phyloP scores from a whole-genome alignment of 768 basidiomycete genomes.

The Stropharia rugosoannulata region DNA sequence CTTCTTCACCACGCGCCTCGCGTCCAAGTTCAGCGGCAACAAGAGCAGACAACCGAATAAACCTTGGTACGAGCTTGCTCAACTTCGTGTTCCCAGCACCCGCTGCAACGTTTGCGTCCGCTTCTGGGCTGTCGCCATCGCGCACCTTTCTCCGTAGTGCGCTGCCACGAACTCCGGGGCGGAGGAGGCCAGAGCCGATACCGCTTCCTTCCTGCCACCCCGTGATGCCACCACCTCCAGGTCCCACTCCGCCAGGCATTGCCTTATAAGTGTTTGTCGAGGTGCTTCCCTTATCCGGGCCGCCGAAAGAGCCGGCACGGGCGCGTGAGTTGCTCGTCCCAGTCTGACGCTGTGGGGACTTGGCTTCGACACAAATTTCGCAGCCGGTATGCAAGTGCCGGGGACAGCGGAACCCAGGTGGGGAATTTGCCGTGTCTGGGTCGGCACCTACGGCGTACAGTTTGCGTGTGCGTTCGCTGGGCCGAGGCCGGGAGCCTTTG shows the following conservation, averaged over 20 bases:
- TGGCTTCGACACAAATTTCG: slow-evolving; percentile 75
- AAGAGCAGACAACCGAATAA: slow-evolving; percentile 75
- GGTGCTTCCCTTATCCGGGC: slow-evolving; percentile 4
- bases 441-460: slow-evolving; percentile 65
- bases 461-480: slow-evolving; percentile 38
- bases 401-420: slow-evolving; percentile 65
- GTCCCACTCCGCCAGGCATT: slow-evolving; percentile 31
- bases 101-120: slow-evolving; percentile 46
- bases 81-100: slow-evolving; percentile 65
- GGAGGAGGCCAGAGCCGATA: slow-evolving; percentile 66
- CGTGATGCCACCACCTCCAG: slow-evolving; percentile 51
- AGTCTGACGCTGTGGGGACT: slow-evolving; percentile 28
- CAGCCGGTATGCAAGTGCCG: slow-evolving; percentile 74
- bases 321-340: slow-evolving; percentile 25
- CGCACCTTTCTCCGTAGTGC: slow-evolving; percentile 52
- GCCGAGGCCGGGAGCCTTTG: slow-evolving; percentile 13
- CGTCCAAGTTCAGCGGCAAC: slow-evolving; percentile 76
- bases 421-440: slow-evolving; percentile 59
- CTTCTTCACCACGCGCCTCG: slow-evolving; percentile 63
- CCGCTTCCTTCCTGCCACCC: slow-evolving; percentile 79
- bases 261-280: slow-evolving; percentile 27
- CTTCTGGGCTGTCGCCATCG: slow-evolving; percentile 28
- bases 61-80: slow-evolving; percentile 65
- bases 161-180: slow-evolving; percentile 55
- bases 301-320: slow-evolving; percentile 10